Evolutionary conservation across 2,329 filamentous ascomycete genomes (phyloP), one percentile per base, ranked within the genome.

Genomic region (Teratosphaeria epicoccoides): DNA sequence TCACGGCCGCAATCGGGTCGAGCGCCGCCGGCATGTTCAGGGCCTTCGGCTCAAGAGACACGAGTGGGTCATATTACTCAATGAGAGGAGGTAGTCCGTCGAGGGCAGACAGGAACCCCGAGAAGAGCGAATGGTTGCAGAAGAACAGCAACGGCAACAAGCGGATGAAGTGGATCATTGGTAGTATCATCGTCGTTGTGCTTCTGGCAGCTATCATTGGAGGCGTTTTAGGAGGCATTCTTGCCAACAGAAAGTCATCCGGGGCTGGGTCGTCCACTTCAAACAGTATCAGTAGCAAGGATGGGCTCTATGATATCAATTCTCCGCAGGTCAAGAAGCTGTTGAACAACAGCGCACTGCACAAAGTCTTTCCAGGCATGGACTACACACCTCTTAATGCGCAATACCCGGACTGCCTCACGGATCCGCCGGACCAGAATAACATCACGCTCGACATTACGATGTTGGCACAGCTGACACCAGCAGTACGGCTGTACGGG

Each of bases 291-390:
- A 62, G 55, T 52, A 59, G 53, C 53, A 46, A 44, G 11, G 29
- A 54, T 43, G 86, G 91, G 57, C 78, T 95, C 6, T 71, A 76
- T 68, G 82, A 83, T 67, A 59, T 63, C 46, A 73, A 91, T 67
- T 94, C 88, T 7, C 59, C 71, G 1, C 86, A 95, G 70, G 94
- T 96, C 71, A 78, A 94, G 72, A 75, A 76, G 3, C 75, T 97
- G 12, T 76, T 96, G 74, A 84, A 86, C 72, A 95, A 95, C 69
- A 66, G 76, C 0, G 72, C 89, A 57, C 76, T 97, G 23, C 88
- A 95, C 76, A 94, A 88, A 68, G 88, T 97, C 2, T 97, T 97
- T 68, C 87, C 89, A 0, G 91, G 89, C 24, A 87, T 97, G 71
- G 91, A 96, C 70, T 97, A 97, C 67, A 97, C 91, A 0, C 89